Evolutionary conservation across 257 asterid genomes (phyloP).

Genomic region (Solanum stenotomum): DNA sequence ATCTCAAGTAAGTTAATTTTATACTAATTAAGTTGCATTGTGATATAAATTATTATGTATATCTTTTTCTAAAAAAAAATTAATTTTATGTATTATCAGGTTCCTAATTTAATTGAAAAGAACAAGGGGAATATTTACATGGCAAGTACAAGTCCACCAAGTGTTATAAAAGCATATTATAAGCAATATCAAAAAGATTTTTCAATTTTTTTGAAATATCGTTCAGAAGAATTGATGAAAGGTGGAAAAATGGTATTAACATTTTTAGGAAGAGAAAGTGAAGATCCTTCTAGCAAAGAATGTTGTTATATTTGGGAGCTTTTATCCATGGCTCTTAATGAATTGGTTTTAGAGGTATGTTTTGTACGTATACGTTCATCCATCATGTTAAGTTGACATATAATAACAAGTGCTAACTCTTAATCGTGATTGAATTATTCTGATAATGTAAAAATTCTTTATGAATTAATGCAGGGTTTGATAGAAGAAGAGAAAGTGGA

Average conservation of each 20-base stretch:
- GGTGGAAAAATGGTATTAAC: slow-evolving; percentile 70
- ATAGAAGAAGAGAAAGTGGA: slow-evolving; percentile 38
- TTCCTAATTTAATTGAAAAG: slow-evolving; percentile 30
- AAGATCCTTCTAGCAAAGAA: slow-evolving; percentile 41
- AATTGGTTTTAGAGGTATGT: slow-evolving; percentile 43
- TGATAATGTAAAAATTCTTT: background rate
- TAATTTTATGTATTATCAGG: background rate
- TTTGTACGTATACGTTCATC: background rate
- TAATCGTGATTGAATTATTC: background rate
- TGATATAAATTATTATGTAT: background rate
- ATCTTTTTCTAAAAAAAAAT: background rate
- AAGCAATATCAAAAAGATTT: slow-evolving; percentile 50
- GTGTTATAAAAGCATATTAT: slow-evolving; percentile 42
- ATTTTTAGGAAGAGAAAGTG: slow-evolving; percentile 44
- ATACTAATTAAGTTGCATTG: background rate
- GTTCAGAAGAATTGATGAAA: slow-evolving; percentile 42
- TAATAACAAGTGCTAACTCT: background rate
- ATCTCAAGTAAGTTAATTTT: slow-evolving; percentile 23
- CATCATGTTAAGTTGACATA: background rate
- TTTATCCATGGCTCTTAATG: slow-evolving; percentile 33
- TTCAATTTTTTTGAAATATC: slow-evolving; percentile 30
- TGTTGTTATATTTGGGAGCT: slow-evolving; percentile 59
- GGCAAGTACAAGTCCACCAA: slow-evolving; percentile 26
- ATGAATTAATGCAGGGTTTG: slow-evolving; percentile 20
- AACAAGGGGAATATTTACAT: slow-evolving; percentile 45